Conservation (phyloP, 2,329 filamentous ascomycete species). For the Fusarium solani-melongenae region DNA sequence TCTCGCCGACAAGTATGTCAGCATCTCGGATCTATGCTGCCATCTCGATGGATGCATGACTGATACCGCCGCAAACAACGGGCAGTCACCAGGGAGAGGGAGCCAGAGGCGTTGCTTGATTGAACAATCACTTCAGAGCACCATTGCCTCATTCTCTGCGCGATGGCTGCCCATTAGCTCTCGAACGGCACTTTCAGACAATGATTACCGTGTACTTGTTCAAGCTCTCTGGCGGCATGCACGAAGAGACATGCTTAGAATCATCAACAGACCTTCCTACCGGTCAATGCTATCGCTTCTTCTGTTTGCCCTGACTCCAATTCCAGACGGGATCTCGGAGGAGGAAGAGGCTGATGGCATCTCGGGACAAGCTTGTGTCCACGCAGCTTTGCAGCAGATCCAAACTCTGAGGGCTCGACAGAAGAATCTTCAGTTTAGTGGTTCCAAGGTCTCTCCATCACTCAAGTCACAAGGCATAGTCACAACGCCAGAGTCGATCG, state of each 20-base stretch:
- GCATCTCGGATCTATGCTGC: conserved; percentile 44
- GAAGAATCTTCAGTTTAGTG: conserved; percentile 53
- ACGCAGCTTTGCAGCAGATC: conserved; percentile 54
- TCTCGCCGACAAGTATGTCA: conserved; percentile 45
- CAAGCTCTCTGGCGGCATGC: conserved; percentile 49
- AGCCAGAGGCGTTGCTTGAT: conserved; percentile 37
- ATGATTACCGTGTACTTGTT: conserved; percentile 28
- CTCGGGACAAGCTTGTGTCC: conserved; percentile 53
- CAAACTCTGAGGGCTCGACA: conserved; percentile 53
- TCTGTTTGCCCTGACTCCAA: conserved; percentile 54
- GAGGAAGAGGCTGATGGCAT: conserved; percentile 55
- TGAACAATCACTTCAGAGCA: conserved; percentile 42
- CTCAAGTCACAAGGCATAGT: conserved; percentile 31
- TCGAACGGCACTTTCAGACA: not conserved
- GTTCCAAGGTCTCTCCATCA: conserved; percentile 51
- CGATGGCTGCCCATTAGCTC: conserved; percentile 45
- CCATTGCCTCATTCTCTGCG: conserved; percentile 44
- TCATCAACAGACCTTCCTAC: conserved; percentile 55
- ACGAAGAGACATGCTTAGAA: conserved; percentile 51
- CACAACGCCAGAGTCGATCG: conserved; percentile 42
- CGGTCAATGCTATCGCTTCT: conserved; percentile 54
- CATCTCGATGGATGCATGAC: conserved; percentile 51
- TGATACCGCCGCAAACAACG: conserved; percentile 24
- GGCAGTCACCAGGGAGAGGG: conserved; percentile 7
- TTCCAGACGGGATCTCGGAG: conserved; percentile 52